Evolutionary conservation across 371 early-diverging fungal genomes (phyloP).

Genomic region (Chytridium lagenaria): DNA sequence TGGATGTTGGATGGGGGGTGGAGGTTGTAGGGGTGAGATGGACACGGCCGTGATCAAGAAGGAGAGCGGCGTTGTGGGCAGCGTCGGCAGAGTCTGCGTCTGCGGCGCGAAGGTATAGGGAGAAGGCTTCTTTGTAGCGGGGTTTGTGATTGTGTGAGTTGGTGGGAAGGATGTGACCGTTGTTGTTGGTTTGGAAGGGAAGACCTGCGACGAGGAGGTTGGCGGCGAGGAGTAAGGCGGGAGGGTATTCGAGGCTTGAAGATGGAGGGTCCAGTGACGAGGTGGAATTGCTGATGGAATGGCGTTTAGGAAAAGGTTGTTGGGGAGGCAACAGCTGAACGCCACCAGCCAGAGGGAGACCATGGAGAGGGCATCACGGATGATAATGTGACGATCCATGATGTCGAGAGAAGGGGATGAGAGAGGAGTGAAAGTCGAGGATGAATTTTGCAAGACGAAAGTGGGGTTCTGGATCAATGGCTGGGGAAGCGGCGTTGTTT

Average conservation of each 20-base stretch:
- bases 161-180: neutral
- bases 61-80: constrained; percentile 26
- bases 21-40: neutral
- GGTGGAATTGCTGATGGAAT: no score
- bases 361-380: constrained; percentile 5
- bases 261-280: no score
- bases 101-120: constrained; percentile 21
- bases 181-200: neutral
- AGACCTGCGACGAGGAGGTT: constrained; percentile 15
- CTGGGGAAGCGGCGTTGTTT: neutral
- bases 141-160: neutral
- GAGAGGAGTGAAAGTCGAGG: neutral
- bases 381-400: neutral
- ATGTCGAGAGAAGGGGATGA: neutral
- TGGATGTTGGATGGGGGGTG: neutral
- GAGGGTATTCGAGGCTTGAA: neutral
- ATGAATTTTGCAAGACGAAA: constrained; percentile 13
- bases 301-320: neutral
- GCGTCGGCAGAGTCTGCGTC: constrained; percentile 11
- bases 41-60: constrained; percentile 24
- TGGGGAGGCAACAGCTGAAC: neutral
- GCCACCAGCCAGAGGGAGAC: neutral
- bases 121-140: constrained; percentile 4
- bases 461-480: neutral
- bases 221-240: constrained; percentile 14